Conservation (phyloP, 1,284 basidiomycete species). For the Trichosporon ovoides region DNA sequence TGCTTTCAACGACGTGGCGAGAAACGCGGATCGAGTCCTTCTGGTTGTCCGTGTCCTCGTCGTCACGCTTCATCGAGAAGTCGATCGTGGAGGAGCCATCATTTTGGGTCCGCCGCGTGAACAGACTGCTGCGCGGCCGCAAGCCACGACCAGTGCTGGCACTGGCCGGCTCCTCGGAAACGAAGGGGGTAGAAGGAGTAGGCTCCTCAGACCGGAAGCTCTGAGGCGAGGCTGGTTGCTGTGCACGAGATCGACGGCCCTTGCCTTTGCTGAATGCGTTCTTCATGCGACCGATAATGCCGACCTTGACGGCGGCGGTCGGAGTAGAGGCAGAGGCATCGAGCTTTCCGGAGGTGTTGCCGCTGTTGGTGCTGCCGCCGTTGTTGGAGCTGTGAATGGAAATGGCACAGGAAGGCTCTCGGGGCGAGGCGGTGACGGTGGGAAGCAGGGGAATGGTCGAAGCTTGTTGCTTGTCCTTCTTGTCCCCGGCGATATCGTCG, state of each 20-base stretch:
- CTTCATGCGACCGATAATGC: constrained; percentile 16
- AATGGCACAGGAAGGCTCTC: not conserved
- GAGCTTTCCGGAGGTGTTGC: not conserved
- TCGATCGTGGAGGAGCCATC: not conserved
- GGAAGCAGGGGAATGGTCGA: constrained; percentile 9
- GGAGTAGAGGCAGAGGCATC: not conserved
- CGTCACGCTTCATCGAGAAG: not conserved
- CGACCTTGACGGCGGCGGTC: constrained; percentile 3
- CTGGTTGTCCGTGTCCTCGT: not conserved
- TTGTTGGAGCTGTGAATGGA: constrained; percentile 1
- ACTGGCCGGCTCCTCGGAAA: not conserved
- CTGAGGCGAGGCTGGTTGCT: constrained; percentile 12
- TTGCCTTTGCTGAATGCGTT: constrained; percentile 9
- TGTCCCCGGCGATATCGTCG: constrained; percentile 5
- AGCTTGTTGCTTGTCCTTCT: constrained; percentile 4
- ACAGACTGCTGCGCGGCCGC: constrained; percentile 11
- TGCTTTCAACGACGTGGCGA: constrained; percentile 13
- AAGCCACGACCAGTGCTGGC: constrained; percentile 7
- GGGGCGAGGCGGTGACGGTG: constrained; percentile 13
- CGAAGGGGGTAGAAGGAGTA: not conserved
- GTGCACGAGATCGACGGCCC: not conserved
- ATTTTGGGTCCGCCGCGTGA: not conserved
- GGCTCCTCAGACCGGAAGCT: constrained; percentile 18
- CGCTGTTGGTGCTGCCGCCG: not conserved
- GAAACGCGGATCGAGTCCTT: constrained; percentile 12